Percentiles rank a stretch among this genome's conserved stretches.
Evolutionary conservation across 371 early-diverging fungal genomes (phyloP).

Genomic region (Sporodiniella umbellata): DNA sequence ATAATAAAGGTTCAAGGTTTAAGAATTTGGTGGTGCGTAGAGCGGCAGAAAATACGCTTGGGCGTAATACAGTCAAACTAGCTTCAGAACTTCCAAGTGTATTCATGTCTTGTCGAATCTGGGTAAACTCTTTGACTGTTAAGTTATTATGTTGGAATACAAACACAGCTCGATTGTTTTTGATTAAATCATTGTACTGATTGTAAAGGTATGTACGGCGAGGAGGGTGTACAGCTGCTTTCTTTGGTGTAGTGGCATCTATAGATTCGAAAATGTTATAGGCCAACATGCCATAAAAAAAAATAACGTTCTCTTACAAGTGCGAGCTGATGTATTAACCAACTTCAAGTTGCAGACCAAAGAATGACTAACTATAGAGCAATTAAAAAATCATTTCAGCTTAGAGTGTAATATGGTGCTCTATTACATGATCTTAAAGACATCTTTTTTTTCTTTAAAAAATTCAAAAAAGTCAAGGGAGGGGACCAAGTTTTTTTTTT

Average conservation of each 20-base stretch:
- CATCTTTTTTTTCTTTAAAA: constrained; percentile 19
- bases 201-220: constrained; percentile 51
- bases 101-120: constrained; percentile 51
- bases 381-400: not conserved
- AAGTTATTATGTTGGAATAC: constrained; percentile 71
- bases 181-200: constrained; percentile 46
- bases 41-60: constrained; percentile 54
- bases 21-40: constrained; percentile 53
- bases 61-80: constrained; percentile 50
- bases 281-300: not conserved
- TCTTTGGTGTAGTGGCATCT: constrained; percentile 37
- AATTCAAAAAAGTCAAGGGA: not conserved
- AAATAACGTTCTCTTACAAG: constrained; percentile 7
- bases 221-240: constrained; percentile 33
- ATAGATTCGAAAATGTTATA: not conserved
- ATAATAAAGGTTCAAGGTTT: constrained; percentile 54
- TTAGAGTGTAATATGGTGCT: not conserved
- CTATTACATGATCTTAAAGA: constrained; percentile 27
- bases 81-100: constrained; percentile 11
- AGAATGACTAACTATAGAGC: constrained; percentile 18
- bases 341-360: constrained; percentile 23
- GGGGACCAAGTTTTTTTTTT: not conserved
- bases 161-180: constrained; percentile 55
- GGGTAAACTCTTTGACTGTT: constrained; percentile 56
- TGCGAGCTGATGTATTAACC: constrained; percentile 10